Base-by-base conservation (phyloP, 1,284 basidiomycete species). In the Ceratobasidium sp. region DNA sequence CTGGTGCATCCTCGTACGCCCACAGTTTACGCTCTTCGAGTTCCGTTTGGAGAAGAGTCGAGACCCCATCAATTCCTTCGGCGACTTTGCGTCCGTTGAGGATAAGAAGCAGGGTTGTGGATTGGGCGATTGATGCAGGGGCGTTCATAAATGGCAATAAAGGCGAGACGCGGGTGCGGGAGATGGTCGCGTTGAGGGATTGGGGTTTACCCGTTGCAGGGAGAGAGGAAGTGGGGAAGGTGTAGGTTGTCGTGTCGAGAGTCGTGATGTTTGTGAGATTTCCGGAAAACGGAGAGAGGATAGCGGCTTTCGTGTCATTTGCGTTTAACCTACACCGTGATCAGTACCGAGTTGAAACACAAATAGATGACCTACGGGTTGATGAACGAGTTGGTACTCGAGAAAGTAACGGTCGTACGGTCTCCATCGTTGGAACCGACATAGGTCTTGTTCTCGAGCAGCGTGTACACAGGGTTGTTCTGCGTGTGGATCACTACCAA, bases 381-480 rank as follows among this genome's bases (percentile, higher is more conserved):
- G 3, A 25, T 6, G 25, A 54, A 67, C 25, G n/a, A 42, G 29
- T 34, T 67, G 35, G 17, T 40, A 8, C 50, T 53, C 13, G 62
- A 29, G 8, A 38, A 10, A 20, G 62, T 43, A 12, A 67, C 62
- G 38, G 62, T 54, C 38, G 50, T 67, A 5, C 17, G 12, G 27
- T 42, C 40, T 10, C 62, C 62, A 22, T 49, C 50, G 35, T 45
- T 67, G 35, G 62, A 54, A 15, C 62, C 62, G 3, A 38, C 25
- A 38, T 67, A 67, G 32, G 62, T 67, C 50, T 49, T 54, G 50
- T 67, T 67, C 3, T 50, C 49, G 13, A 67, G 17, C 3, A 67
- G 35, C 20, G 62, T 53, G 32, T 67, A 67, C n/a, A 67, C 62
- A 29, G 62, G 62, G 35, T 67, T 67, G 50, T 67, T 67, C 43